Evolutionary conservation across 2,329 filamentous ascomycete species (phyloP), one percentile per base, ranked within the genome.

Genomic region (Trichophyton schoenleinii): DNA sequence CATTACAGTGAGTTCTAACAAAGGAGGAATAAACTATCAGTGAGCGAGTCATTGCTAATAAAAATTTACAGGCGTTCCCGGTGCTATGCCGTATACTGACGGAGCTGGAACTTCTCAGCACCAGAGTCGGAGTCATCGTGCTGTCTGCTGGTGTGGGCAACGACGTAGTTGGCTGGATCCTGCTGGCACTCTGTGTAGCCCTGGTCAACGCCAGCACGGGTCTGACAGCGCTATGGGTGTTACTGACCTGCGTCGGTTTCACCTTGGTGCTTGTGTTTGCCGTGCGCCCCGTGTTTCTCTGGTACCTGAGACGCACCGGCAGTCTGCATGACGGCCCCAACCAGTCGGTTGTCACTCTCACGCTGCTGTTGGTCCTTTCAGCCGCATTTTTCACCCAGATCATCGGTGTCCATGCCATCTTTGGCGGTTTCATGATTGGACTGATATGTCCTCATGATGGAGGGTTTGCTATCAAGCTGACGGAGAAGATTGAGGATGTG

Each of bases 1-100:
- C 31, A 97, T 97, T 67, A 96, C 92, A 0, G 90, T 83, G 71
- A 67, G 77, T 68, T 18, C 9, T 18, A n/a, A 7, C 6, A 13
- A 38, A 13, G 15, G 41, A n/a, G 15, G n/a, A 5, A n/a, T 15
- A 44, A 9, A n/a, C n/a, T n/a, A n/a, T n/a, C n/a, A n/a, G n/a
- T n/a, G n/a, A n/a, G n/a, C n/a, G n/a, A n/a, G n/a, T n/a, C n/a
- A n/a, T 15, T n/a, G n/a, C 41, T 46, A 8, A 8, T 36, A 13
- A 20, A n/a, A 13, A 6, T 48, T 31, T 5, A 49, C 60, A 83
- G 80, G 84, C 84, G 13, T 87, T 97, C 68, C 92, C 92, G 0
- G 92, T 97, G 0, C 82, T 97, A 11, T 96, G 92, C 70, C 88
- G 92, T 72, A 97, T 97, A 66, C 77, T 97, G 66, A 92, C 90